Base-by-base conservation (phyloP, 805 yeast species). In the Maudiozyma bulderi region DNA sequence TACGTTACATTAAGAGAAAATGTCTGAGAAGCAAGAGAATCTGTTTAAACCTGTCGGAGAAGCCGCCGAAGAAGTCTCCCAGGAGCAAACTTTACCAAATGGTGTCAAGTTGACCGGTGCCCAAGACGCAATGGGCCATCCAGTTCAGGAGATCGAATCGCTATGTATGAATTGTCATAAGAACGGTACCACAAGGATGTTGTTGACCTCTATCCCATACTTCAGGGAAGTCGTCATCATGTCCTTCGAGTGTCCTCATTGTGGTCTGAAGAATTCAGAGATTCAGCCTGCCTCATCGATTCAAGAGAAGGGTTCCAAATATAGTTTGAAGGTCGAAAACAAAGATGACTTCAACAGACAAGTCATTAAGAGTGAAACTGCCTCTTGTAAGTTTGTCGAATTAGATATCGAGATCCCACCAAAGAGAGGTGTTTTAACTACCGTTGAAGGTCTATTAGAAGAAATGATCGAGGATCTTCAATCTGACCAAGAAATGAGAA, bases 161-260 rank as follows among this genome's bases (percentile, higher is more conserved):
- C 70, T 93, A 39, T 93, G 99, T 72, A 90, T 93, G 96, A 87
- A 86, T 73, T 93, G 99, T 68, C 86, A 82, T 54, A 72, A 91
- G 56, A 76, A 80, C 50, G 99, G 99, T 51, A 73, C 73, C 47
- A 93, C 99, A 5, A 72, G 95, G 56, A 66, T 93, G 65, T 73
- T 93, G 41, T 72, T 93, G 59, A 93, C 99, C 11, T 75, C 81
- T 47, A 93, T 93, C 58, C 99, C 99, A 15, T 88, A 73, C 60
- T 93, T 93, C 71, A 74, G 90, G 54, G 97, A 93, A 66, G 80
- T 93, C 47, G 85, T 93, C 46, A 66, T 93, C 50, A 91, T 93
- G 95, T 89, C 97, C 1, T 93, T 93, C 67, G 86, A 82, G 56
- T 93, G 99, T 68, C 91, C 93, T 30, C 97, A 90, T 67, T 93